Percentiles rank a stretch among this genome's conserved stretches.
Evolutionary conservation across 192 early-diverging fungal species (phyloP).

Genomic region (Gigaspora rosea): DNA sequence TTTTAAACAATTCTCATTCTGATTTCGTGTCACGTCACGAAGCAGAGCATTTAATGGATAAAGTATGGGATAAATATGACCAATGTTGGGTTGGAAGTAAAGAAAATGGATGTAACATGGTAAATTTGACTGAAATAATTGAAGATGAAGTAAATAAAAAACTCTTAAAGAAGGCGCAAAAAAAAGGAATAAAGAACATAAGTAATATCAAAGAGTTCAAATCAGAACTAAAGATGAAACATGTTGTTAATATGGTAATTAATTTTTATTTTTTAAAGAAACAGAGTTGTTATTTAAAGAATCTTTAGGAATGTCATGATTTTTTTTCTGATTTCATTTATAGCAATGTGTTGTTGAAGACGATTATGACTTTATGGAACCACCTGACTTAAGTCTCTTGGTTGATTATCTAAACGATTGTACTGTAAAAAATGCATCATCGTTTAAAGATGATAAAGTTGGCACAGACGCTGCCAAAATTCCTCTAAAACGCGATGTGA

Average conservation of each 20-base stretch:
- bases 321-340: neutral
- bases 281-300: neutral
- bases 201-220: neutral
- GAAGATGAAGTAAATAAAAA: conserved; percentile 12
- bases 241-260: neutral
- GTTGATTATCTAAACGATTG: neutral
- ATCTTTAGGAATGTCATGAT: neutral
- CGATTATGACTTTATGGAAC: conserved; percentile 2
- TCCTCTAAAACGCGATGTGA: too few relatives aligned
- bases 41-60: neutral
- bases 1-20: neutral
- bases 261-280: neutral
- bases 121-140: neutral
- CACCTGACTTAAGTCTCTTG: neutral
- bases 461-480: neutral
- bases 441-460: neutral
- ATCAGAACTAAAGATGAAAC: neutral
- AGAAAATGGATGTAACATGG: neutral
- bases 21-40: neutral
- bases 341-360: conserved; percentile 1
- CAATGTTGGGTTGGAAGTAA: neutral
- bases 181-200: neutral
- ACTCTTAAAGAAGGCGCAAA: neutral
- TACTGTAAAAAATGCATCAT: neutral
- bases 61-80: conserved; percentile 4